Percentiles rank a stretch among this genome's conserved stretches.
Evolutionary conservation across 495 filamentous ascomycete species (phyloP).

Genomic region (Ramalina intermedia): DNA sequence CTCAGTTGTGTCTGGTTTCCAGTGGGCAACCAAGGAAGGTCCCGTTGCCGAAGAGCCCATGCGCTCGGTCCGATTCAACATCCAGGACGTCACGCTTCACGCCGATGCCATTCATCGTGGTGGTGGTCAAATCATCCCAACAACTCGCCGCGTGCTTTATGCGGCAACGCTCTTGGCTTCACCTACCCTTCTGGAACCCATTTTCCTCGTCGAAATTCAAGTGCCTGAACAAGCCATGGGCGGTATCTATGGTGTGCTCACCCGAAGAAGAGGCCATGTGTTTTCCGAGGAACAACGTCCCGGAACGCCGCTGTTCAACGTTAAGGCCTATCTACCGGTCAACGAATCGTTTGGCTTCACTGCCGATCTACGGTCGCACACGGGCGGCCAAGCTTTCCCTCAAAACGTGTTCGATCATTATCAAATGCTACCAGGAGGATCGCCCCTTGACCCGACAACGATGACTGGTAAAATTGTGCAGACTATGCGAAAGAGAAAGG

Average conservation of each 20-base stretch:
- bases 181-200: constrained; percentile 82
- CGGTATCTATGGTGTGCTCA: constrained; percentile 99
- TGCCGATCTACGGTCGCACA: constrained; percentile 83
- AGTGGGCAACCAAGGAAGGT: constrained; percentile 97
- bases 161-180: constrained; percentile 83
- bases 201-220: constrained; percentile 98
- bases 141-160: constrained; percentile 92
- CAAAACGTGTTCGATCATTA: constrained; percentile 98
- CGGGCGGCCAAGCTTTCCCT: constrained; percentile 96
- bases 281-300: constrained; percentile 96
- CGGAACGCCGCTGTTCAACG: constrained; percentile 96
- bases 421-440: constrained; percentile 87
- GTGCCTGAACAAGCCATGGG: constrained; percentile 98
- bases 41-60: constrained; percentile 96
- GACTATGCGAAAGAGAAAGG: constrained; percentile 96
- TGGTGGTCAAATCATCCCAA: constrained; percentile 97
- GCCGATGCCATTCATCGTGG: constrained; percentile 99
- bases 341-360: constrained; percentile 99
- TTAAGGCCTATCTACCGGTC: constrained; percentile 98
- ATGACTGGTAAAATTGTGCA: constrained; percentile 76
- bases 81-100: constrained; percentile 98
- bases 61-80: constrained; percentile 93
- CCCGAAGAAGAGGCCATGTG: constrained; percentile 95
- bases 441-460: constrained; percentile 69
- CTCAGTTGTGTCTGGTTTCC: constrained; percentile 98